Evolutionary conservation across 257 asterid genomes (phyloP).

Genomic region (Parsonsia alboflavescens): DNA sequence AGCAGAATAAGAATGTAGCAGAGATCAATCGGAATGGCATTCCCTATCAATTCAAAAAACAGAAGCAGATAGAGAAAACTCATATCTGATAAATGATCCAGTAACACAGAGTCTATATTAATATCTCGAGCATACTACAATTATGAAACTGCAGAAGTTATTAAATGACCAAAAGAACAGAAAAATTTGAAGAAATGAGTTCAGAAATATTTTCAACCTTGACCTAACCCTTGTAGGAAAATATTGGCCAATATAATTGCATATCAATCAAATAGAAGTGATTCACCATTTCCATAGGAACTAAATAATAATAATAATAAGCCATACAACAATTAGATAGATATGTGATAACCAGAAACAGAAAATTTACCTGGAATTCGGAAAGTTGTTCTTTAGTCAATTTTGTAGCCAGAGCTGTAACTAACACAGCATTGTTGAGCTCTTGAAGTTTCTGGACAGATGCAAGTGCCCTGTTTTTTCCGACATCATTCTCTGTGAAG

Average conservation of each 20-base stretch:
- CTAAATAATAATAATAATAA: not conserved
- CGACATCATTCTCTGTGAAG: constrained; percentile 78
- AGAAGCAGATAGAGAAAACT: not conserved
- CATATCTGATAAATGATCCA: not conserved
- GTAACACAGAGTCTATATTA: not conserved
- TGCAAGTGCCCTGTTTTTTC: constrained; percentile 83
- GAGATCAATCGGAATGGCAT: no score
- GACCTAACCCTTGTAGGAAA: not conserved
- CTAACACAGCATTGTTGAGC: constrained; percentile 77
- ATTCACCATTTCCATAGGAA: not conserved
- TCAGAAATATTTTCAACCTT: not conserved
- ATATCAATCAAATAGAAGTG: not conserved
- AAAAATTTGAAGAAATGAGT: not conserved
- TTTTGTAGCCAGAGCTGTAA: constrained; percentile 63
- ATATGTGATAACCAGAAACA: not conserved
- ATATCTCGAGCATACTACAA: not conserved
- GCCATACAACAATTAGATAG: not conserved
- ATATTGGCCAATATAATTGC: not conserved
- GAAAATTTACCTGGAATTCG: constrained; percentile 56
- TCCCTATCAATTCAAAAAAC: not conserved
- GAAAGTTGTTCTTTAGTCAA: constrained; percentile 67
- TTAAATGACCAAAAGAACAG: not conserved
- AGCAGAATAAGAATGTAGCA: not conserved
- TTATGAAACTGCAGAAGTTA: no score
- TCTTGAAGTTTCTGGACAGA: constrained; percentile 87